Percentiles rank a stretch among this genome's conserved stretches.
Evolutionary conservation across 805 yeast species (phyloP).

Genomic region (Candida tallmaniae): DNA sequence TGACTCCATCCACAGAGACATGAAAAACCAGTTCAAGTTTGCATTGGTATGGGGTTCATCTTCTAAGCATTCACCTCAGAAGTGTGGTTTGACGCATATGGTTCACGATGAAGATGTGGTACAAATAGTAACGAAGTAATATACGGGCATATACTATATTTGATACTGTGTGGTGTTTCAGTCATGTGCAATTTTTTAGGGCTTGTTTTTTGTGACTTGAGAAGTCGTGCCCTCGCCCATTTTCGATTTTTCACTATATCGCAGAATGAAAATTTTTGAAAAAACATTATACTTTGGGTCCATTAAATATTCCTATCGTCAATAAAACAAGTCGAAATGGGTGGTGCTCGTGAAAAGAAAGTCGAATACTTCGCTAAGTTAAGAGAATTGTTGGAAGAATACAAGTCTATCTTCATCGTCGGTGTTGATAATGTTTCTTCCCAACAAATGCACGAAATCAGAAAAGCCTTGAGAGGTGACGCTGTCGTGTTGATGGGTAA

Average conservation of each 20-base stretch:
- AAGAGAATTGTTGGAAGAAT: conserved; percentile 91
- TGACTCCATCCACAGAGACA: conserved; percentile 87
- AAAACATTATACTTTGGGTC: conserved; percentile 24
- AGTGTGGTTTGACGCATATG: conserved; percentile 82
- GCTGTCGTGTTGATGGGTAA: conserved; percentile 99
- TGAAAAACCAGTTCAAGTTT: conserved; percentile 86
- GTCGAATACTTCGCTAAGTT: conserved; percentile 91
- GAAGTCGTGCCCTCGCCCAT: neutral
- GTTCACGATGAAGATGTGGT: conserved; percentile 95
- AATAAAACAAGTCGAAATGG: conserved; percentile 85
- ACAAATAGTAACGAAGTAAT: conserved; percentile 76
- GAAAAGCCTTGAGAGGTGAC: conserved; percentile 92
- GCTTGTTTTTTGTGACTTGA: neutral
- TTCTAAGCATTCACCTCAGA: conserved; percentile 93
- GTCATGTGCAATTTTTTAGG: conserved; percentile 7
- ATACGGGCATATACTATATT: neutral
- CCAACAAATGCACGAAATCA: conserved; percentile 99
- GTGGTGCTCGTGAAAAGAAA: conserved; percentile 99
- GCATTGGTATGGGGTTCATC: conserved; percentile 97
- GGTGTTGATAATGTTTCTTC: conserved; percentile 99
- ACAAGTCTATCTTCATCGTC: conserved; percentile 97
- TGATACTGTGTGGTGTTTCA: neutral
- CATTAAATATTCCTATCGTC: conserved; percentile 93
- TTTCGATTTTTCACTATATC: neutral
- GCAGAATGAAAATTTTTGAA: conserved; percentile 2